These are phyloP conservation scores for Debaryomycetaceae sp. DNA, from an alignment of 1,139 yeast species.

Conservation along the genomic window DNA sequence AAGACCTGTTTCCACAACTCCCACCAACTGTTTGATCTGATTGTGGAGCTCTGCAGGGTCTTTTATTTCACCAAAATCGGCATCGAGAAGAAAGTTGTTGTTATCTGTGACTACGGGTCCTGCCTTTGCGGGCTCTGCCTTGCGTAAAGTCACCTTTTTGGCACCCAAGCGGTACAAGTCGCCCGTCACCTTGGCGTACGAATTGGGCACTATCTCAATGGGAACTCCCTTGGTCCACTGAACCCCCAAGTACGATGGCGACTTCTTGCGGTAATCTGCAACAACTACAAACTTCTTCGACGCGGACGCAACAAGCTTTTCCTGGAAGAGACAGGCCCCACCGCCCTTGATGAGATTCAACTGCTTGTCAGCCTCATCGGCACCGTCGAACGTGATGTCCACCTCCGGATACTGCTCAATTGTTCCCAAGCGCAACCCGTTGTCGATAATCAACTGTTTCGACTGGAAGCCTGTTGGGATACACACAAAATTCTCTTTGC, in stretches of 20 bases:
- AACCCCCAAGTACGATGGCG: conserved; percentile 62
- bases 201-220: conserved; percentile 88
- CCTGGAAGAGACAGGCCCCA: conserved; percentile 97
- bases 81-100: conserved; percentile 89
- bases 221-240: conserved; percentile 93
- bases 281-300: conserved; percentile 78
- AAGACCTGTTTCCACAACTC: conserved; percentile 96
- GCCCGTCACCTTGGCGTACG: conserved; percentile 70
- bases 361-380: conserved; percentile 86
- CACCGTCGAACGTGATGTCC: conserved; percentile 97
- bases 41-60: conserved; percentile 60
- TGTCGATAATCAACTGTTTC: conserved; percentile 75
- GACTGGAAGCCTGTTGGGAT: conserved; percentile 98
- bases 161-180: conserved; percentile 71
- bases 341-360: conserved; percentile 96
- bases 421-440: conserved; percentile 74
- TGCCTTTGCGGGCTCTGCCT: conserved; percentile 90
- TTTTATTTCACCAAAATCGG: conserved; percentile 78
- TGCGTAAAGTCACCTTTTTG: conserved; percentile 60
- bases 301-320: conserved; percentile 85
- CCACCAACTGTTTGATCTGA: conserved; percentile 72
- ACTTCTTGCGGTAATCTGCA: conserved; percentile 87
- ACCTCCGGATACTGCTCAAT: conserved; percentile 77
- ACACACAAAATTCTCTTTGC: conserved; percentile 63
- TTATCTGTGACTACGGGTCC: conserved; percentile 99